phyloP scores from a whole-genome alignment of 345 rosid species.

The Punica granatum region DNA sequence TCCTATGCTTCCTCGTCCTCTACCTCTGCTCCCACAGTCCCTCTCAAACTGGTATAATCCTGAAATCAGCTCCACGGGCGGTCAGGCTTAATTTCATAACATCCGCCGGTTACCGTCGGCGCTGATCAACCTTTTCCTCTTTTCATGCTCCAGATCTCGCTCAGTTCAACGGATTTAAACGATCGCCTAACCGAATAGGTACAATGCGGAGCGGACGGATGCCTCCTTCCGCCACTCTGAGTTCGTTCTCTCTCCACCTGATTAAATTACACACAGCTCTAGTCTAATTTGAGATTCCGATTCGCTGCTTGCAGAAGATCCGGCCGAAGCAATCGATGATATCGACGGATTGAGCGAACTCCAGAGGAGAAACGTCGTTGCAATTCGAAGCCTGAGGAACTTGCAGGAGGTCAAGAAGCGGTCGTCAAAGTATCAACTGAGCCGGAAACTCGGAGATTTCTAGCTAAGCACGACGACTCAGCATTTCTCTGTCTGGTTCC shows the following conservation, averaged over 20 bases:
- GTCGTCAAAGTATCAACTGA: slow-evolving; percentile 30
- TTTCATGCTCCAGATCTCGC: slow-evolving; percentile 57
- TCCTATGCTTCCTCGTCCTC: slow-evolving; percentile 74
- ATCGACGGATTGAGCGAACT: slow-evolving; percentile 26
- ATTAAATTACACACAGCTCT: neutral
- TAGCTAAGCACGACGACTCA: slow-evolving; percentile 26
- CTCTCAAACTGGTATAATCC: slow-evolving; percentile 49
- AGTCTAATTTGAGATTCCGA: neutral
- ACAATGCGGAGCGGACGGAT: slow-evolving; percentile 39
- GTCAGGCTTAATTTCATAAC: neutral
- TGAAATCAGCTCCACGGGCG: neutral
- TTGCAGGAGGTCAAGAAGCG: slow-evolving; percentile 44
- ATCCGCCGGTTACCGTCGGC: neutral
- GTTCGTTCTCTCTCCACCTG: neutral
- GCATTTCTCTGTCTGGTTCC: neutral
- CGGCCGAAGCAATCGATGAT: slow-evolving; percentile 17
- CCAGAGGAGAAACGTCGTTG: slow-evolving; percentile 34
- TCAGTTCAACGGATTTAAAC: slow-evolving; percentile 59
- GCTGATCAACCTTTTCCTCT: neutral
- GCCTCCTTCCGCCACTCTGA: neutral
- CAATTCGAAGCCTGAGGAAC: slow-evolving; percentile 64
- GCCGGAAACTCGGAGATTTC: slow-evolving; percentile 69
- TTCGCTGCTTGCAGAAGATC: neutral
- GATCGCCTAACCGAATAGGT: slow-evolving; percentile 42
- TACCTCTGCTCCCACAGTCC: slow-evolving; percentile 79